phyloP scores from a whole-genome alignment of 768 basidiomycete genomes.

The Nidularia sp. region DNA sequence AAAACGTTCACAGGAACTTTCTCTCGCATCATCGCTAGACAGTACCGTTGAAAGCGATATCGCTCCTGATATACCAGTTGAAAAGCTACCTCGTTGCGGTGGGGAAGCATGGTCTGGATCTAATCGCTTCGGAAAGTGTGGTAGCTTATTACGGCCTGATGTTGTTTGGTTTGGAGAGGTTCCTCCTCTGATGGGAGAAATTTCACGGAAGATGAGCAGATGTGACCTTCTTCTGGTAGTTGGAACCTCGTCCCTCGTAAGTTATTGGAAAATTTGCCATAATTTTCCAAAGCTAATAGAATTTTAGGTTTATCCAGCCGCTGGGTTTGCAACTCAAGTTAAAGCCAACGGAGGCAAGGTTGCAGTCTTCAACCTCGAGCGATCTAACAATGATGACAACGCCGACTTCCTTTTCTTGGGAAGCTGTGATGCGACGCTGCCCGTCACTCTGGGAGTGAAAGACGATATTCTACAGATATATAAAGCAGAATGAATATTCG shows the following conservation, averaged over 20 bases:
- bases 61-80: slow-evolving; percentile 31
- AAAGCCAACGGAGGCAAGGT: slow-evolving; percentile 28
- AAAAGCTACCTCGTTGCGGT: slow-evolving; percentile 39
- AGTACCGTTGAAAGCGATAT: slow-evolving; percentile 33
- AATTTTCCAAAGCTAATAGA: neutral
- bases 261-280: neutral
- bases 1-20: slow-evolving; percentile 35
- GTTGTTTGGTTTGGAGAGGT: slow-evolving; percentile 60
- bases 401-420: slow-evolving; percentile 47
- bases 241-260: slow-evolving; percentile 50
- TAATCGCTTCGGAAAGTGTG: slow-evolving; percentile 16
- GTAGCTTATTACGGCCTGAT: slow-evolving; percentile 40
- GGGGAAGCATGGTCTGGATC: slow-evolving; percentile 3
- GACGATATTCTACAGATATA: slow-evolving; percentile 1
- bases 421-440: slow-evolving; percentile 39
- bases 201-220: slow-evolving; percentile 33
- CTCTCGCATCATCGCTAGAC: slow-evolving; percentile 39
- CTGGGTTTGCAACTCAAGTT: slow-evolving; percentile 25
- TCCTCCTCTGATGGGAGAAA: slow-evolving; percentile 31
- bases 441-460: slow-evolving; percentile 26
- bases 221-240: slow-evolving; percentile 52
- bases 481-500: no score
- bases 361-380: slow-evolving; percentile 35
- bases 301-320: slow-evolving; percentile 29
- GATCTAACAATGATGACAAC: slow-evolving; percentile 26